Conservation (phyloP, 2,329 filamentous ascomycete genomes). For the Cordyceps tenuipes region DNA sequence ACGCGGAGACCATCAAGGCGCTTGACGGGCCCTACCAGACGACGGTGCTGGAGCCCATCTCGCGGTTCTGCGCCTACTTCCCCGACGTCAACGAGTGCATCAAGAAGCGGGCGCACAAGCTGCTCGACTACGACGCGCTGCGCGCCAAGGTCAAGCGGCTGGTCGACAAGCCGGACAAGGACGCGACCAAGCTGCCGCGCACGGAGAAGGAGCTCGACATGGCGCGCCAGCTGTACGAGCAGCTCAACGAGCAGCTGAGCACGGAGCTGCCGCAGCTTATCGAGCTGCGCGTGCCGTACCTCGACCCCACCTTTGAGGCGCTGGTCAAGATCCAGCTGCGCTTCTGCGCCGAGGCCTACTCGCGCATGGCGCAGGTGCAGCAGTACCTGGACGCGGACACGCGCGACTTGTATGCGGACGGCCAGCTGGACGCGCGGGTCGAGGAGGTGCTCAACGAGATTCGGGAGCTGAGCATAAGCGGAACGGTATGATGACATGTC, state of each 20-base stretch:
- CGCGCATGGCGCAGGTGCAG: constrained; percentile 96
- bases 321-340: constrained; percentile 97
- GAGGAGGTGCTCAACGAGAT: constrained; percentile 97
- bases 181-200: constrained; percentile 89
- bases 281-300: constrained; percentile 90
- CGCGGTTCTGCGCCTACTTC: constrained; percentile 95
- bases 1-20: constrained; percentile 97
- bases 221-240: constrained; percentile 87
- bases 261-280: constrained; percentile 91
- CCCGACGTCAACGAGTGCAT: constrained; percentile 99
- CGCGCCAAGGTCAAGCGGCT: constrained; percentile 95
- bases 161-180: constrained; percentile 97
- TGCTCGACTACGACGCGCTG: constrained; percentile 94
- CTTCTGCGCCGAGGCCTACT: constrained; percentile 97
- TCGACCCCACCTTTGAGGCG: constrained; percentile 94
- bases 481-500: constrained; percentile 43
- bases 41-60: constrained; percentile 92
- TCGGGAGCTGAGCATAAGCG: constrained; percentile 85
- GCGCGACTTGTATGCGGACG: constrained; percentile 89
- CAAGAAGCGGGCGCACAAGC: constrained; percentile 97
- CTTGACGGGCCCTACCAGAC: constrained; percentile 91
- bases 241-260: constrained; percentile 92
- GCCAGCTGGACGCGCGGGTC: constrained; percentile 81
- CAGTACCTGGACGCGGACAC: constrained; percentile 96
- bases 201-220: constrained; percentile 96